These are phyloP conservation scores for Vicia faba DNA, from an alignment of 306 rosid species.

Conservation along the genomic window DNA sequence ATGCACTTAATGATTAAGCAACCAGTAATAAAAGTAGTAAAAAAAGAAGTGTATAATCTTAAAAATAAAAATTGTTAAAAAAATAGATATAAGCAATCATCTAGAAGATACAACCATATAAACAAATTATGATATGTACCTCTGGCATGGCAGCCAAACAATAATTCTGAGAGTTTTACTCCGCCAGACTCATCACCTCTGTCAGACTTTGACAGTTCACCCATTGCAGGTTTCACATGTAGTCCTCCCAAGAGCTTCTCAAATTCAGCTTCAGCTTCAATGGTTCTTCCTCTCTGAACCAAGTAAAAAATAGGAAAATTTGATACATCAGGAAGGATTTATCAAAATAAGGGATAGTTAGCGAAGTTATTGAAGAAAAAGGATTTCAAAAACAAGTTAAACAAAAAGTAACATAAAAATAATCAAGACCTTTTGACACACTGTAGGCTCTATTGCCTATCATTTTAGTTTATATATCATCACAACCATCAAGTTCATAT, in stretches of 20 bases:
- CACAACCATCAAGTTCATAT: constrained; percentile 25
- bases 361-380: no score
- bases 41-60: constrained; percentile 26
- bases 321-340: constrained; percentile 19
- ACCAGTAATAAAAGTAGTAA: constrained; percentile 33
- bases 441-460: constrained; percentile 17
- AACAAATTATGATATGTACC: constrained; percentile 40
- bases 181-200: constrained; percentile 66
- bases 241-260: constrained; percentile 75
- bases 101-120: constrained; percentile 22
- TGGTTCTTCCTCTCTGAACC: constrained; percentile 69
- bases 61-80: constrained; percentile 21
- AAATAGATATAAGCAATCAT: no score
- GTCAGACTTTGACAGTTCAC: constrained; percentile 64
- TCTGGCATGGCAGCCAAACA: constrained; percentile 64
- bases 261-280: constrained; percentile 74
- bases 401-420: no score
- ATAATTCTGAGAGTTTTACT: constrained; percentile 51
- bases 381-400: no score
- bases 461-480: constrained; percentile 13
- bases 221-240: constrained; percentile 74
- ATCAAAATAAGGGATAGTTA: background rate
- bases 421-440: background rate
- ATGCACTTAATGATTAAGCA: constrained; percentile 46
- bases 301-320: constrained; percentile 33